Evolutionary conservation across 192 early-diverging fungal species (phyloP).

Genomic region (Obelidium mucronatum): DNA sequence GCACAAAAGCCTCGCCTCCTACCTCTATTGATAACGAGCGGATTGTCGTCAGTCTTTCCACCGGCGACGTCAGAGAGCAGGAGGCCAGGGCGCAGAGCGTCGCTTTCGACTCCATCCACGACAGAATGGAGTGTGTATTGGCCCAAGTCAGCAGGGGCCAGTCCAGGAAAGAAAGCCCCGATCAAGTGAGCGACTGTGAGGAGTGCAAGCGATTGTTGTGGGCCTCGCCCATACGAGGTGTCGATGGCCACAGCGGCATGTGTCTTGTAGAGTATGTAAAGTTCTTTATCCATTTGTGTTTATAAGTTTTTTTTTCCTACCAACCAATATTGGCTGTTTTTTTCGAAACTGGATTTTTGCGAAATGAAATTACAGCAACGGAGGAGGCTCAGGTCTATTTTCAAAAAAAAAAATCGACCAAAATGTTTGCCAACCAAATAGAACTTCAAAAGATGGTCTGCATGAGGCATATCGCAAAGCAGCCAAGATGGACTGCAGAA

Average conservation of each 20-base stretch:
- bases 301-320: no score
- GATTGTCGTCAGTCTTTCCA: not conserved
- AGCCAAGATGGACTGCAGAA: no score
- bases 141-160: not conserved
- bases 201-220: not conserved
- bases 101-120: slow-evolving; percentile 15
- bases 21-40: slow-evolving; percentile 18
- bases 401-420: no score
- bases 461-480: no score
- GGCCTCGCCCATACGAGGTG: not conserved
- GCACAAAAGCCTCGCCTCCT: no score
- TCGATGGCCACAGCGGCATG: not conserved
- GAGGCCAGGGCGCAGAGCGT: not conserved
- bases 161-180: not conserved
- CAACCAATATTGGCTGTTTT: no score
- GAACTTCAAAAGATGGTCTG: no score
- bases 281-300: no score
- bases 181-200: slow-evolving; percentile 13
- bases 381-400: no score
- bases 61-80: not conserved
- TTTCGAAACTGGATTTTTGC: no score
- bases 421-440: no score
- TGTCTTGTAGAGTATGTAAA: not conserved
- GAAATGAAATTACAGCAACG: no score
- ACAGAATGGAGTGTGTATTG: slow-evolving; percentile 18